These are phyloP conservation scores for Botrytis elliptica DNA, from an alignment of 2,329 filamentous ascomycete genomes.

Conservation along the genomic window DNA sequence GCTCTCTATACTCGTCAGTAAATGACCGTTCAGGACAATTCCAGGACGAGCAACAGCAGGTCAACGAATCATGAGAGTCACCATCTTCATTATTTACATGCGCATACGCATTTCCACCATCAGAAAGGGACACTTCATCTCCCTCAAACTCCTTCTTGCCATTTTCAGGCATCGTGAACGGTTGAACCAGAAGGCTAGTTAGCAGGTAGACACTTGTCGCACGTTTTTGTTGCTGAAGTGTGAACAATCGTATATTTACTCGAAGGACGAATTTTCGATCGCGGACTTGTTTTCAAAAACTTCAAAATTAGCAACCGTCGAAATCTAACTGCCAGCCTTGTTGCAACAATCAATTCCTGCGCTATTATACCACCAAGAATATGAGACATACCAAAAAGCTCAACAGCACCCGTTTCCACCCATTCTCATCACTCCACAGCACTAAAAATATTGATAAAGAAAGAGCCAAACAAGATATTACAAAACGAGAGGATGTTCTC, in stretches of 20 bases:
- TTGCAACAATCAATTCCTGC: not conserved
- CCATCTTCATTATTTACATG: not conserved
- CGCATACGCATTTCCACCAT: not conserved
- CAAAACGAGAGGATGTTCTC: not conserved
- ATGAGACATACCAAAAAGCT: not conserved
- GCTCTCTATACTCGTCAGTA: not conserved
- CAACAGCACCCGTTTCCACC: not conserved
- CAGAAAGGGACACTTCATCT: not conserved
- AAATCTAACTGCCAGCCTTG: not conserved
- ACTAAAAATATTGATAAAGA: not conserved
- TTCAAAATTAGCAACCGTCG: not conserved
- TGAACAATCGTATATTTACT: accelerated
- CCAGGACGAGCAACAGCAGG: not conserved
- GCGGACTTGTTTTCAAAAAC: not conserved
- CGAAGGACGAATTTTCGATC: not conserved
- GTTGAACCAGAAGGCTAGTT: not conserved
- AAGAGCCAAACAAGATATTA: not conserved
- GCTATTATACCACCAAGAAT: not conserved
- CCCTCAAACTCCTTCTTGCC: not conserved
- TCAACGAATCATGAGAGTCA: not conserved
- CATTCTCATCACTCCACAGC: not conserved
- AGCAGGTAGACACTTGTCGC: not conserved
- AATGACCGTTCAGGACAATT: not conserved
- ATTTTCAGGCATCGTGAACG: not conserved
- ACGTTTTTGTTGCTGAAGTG: not conserved